These are phyloP conservation scores for Penium margaritaceum DNA, from an alignment of 139 green algal genomes.

Conservation along the genomic window DNA sequence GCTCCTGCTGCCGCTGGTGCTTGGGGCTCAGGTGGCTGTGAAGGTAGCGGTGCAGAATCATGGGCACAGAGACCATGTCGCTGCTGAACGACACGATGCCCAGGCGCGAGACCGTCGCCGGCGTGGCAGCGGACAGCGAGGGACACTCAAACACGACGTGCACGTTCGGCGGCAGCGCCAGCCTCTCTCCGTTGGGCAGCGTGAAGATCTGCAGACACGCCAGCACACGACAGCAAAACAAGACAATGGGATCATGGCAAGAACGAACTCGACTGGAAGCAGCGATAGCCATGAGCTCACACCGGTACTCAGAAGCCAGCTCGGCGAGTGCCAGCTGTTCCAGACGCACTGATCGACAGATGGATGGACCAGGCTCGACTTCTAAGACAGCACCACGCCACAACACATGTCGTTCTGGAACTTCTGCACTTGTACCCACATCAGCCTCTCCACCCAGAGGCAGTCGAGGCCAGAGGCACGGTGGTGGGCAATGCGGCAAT, in stretches of 20 bases:
- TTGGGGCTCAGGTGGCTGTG: background rate
- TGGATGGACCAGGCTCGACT: too few species aligned
- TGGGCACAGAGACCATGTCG: constrained; percentile 16
- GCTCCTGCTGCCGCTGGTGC: too few species aligned
- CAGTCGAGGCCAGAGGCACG: too few species aligned
- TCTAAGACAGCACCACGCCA: too few species aligned
- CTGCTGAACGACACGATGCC: constrained; percentile 30
- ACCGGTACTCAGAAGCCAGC: too few species aligned
- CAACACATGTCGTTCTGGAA: too few species aligned
- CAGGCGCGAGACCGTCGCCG: constrained; percentile 67
- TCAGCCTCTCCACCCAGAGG: constrained; percentile 78
- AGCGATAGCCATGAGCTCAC: too few species aligned
- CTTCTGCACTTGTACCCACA: too few species aligned
- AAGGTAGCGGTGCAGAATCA: constrained; percentile 16
- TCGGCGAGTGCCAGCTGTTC: too few species aligned
- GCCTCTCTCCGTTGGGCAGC: constrained; percentile 30
- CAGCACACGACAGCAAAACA: background rate
- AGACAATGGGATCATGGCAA: background rate
- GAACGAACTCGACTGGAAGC: too few species aligned
- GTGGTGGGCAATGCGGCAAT: too few species aligned
- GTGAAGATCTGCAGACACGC: constrained; percentile 1
- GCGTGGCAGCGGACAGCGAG: constrained; percentile 69
- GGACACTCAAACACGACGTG: constrained; percentile 84
- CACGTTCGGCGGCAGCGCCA: constrained; percentile 49
- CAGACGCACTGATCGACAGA: too few species aligned